Evolutionary conservation across 192 early-diverging fungal genomes (phyloP), one percentile per base, ranked within the genome.

Genomic region (Dispira parvispora): DNA sequence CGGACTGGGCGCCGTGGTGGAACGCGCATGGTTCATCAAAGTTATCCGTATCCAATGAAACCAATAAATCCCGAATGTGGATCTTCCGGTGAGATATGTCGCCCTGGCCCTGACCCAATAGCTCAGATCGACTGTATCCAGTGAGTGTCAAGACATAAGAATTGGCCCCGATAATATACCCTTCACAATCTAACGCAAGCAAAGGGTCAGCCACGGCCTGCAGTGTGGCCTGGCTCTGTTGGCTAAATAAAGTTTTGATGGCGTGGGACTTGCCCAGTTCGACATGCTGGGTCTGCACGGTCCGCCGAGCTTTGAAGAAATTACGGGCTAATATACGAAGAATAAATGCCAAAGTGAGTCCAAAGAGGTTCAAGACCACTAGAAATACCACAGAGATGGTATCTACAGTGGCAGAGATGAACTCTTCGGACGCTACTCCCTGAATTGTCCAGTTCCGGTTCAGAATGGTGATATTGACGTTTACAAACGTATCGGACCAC

Each of bases 201-300:
- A 62, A 45, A 42, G 61, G 61, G 61, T 62, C 61, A 13, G 61
- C 61, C 43, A 62, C 43, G 11, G 61, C 61, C 27, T 62, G 45
- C 61, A 62, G 28, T 0, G 46, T 62, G 43, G 61, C 61, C 20
- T 47, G 20, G 61, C 61, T 62, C 46, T 62, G 61, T 38, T 57
- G 55, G 26, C 55, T 57, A 38, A 57, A 57, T 11, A 57, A 18
- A 0, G 23, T 27, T n/a, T 38, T 38, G 55, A 57, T 57, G 21
- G 28, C 23, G 28, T 38, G 55, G 25, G 55, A 57, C 38, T 57
- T 57, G 23, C 55, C 55, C 55, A 57, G 26, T 38, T 25, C 55
- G 9, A 28, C 55, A 38, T 57, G 55, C 26, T 57, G 55, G 26
- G 26, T 38, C 18, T n/a, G 21, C 20, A 57, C 55, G 14, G 55